phyloP scores from a whole-genome alignment of 2,329 filamentous ascomycete genomes.

The Claviceps spartinae region DNA sequence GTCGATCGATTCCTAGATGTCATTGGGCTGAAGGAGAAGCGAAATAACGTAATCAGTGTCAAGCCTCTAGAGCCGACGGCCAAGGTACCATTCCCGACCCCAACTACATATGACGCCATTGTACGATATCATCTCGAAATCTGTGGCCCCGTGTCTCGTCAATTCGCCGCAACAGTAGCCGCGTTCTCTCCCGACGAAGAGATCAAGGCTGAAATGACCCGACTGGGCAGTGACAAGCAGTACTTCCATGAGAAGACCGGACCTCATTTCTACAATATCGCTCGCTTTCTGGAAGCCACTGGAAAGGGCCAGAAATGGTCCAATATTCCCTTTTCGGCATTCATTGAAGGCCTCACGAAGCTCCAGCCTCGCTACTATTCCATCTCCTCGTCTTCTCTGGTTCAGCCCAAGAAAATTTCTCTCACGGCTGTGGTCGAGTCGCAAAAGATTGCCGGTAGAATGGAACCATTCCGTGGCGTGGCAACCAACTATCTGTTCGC shows the following conservation, averaged over 20 bases:
- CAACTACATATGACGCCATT: slow-evolving; percentile 90
- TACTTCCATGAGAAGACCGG: slow-evolving; percentile 83
- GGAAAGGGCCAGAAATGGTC: slow-evolving; percentile 65
- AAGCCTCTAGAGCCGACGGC: slow-evolving; percentile 89
- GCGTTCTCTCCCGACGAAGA: slow-evolving; percentile 79
- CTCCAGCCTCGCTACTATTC: slow-evolving; percentile 98
- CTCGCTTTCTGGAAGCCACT: slow-evolving; percentile 64
- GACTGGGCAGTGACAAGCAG: slow-evolving; percentile 84
- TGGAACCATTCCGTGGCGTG: slow-evolving; percentile 77
- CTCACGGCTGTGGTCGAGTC: slow-evolving; percentile 92
- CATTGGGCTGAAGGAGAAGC: slow-evolving; percentile 62
- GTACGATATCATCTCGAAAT: slow-evolving; percentile 95
- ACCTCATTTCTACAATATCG: slow-evolving; percentile 76
- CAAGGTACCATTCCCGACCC: slow-evolving; percentile 94
- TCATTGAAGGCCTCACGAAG: slow-evolving; percentile 89
- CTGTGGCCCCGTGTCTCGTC: slow-evolving; percentile 86
- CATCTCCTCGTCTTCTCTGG: slow-evolving; percentile 90
- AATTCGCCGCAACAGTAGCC: slow-evolving; percentile 77
- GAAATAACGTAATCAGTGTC: slow-evolving; percentile 69
- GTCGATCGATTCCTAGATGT: slow-evolving; percentile 80
- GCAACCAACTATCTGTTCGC: slow-evolving; percentile 94
- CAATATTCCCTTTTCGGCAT: slow-evolving; percentile 80
- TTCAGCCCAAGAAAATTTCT: slow-evolving; percentile 88
- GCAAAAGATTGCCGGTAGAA: slow-evolving; percentile 61
- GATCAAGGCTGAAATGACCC: slow-evolving; percentile 75